Evolutionary conservation across 148 eudicot genomes (phyloP), one percentile per base, ranked within the genome.

Genomic region (Rheum nobile): DNA sequence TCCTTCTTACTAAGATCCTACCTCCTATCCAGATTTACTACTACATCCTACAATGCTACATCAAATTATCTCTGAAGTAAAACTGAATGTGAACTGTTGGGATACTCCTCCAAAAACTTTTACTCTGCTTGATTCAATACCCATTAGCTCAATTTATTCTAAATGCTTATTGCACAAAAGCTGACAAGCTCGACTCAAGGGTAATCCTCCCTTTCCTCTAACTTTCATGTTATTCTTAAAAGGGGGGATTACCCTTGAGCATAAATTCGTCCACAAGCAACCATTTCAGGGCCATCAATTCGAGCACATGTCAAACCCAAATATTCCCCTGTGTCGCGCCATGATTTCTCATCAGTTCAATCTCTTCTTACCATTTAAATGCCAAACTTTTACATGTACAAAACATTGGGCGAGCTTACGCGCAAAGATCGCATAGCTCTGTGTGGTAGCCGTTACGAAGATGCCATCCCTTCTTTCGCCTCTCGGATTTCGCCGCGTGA

Each of bases 201-300:
- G n/a, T n/a, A n/a, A n/a, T n/a, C n/a, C n/a, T n/a, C n/a, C n/a
- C n/a, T n/a, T n/a, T n/a, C n/a, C n/a, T n/a, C n/a, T n/a, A n/a
- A n/a, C n/a, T n/a, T n/a, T n/a, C n/a, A n/a, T n/a, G n/a, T n/a
- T n/a, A n/a, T n/a, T n/a, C n/a, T n/a, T n/a, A n/a, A n/a, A n/a
- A n/a, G n/a, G n/a, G n/a, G n/a, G n/a, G n/a, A n/a, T n/a, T n/a
- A n/a, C n/a, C n/a, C n/a, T n/a, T n/a, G n/a, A n/a, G n/a, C n/a
- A n/a, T n/a, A n/a, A n/a, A n/a, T n/a, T n/a, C n/a, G n/a, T 35
- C 85, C 82, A 73, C 80, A 79, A 43, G 74, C 77, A 73, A 82
- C 26, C 84, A 82, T 73, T 68, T 82, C 84, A 50, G 4, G 39
- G 67, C 85, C 85, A 61, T 71, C 71, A 1, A 82, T 16, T 32